These are phyloP conservation scores for Cupressus sempervirens DNA, from an alignment of 75 land plant species.

Conservation along the genomic window DNA sequence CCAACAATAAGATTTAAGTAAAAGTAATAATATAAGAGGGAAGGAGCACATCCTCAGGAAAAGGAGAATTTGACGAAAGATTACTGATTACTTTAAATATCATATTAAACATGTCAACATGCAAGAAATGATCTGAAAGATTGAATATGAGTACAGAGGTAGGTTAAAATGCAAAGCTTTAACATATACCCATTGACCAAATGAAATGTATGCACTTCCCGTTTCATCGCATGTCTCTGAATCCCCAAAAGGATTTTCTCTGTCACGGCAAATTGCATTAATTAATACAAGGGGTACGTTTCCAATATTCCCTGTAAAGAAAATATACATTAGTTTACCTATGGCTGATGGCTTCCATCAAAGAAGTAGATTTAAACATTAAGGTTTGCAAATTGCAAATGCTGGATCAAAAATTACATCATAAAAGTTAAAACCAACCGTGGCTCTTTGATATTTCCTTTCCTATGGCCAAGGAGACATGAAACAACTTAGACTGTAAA, in stretches of 20 bases:
- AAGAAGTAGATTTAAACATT: not conserved
- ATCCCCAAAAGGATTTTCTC: conserved; percentile 81
- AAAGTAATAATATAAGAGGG: not conserved
- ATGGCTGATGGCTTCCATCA: not conserved
- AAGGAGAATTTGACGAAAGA: not conserved
- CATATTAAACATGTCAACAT: not conserved
- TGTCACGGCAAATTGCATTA: conserved; percentile 82
- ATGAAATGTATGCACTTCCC: conserved; percentile 88
- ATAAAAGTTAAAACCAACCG: not conserved
- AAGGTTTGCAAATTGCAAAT: not conserved
- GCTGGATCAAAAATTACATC: not conserved
- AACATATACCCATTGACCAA: conserved; percentile 89
- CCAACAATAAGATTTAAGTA: not conserved
- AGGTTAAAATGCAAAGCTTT: not conserved
- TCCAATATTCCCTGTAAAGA: conserved; percentile 80
- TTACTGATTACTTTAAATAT: not conserved
- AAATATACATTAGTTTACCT: not conserved
- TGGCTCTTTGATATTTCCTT: not conserved
- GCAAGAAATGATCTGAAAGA: not conserved
- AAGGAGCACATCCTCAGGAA: not conserved
- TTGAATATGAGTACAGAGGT: not conserved
- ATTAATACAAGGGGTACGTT: conserved; percentile 92
- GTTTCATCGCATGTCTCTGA: conserved; percentile 50
- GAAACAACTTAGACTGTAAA: not conserved
- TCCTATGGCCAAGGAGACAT: not conserved